Percentiles rank a stretch among this genome's conserved stretches.
phyloP scores from a whole-genome alignment of 192 early-diverging fungal species.

The Lunasporangiospora selenospora region DNA sequence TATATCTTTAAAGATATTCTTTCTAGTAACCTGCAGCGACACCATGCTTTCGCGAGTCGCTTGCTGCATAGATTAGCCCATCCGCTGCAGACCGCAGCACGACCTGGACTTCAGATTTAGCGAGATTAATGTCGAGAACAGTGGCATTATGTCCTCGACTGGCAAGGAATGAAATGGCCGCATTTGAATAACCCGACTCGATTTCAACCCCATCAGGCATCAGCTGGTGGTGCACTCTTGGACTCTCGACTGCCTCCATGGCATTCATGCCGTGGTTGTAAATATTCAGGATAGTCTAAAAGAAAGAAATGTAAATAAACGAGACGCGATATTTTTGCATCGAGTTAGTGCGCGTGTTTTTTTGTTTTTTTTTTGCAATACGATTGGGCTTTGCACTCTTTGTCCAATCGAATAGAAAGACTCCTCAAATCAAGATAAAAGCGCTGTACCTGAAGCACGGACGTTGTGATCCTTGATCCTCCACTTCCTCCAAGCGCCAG shows the following conservation, averaged over 20 bases:
- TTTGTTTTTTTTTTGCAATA: no score
- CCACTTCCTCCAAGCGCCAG: constrained; percentile 87
- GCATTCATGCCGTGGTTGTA: constrained; percentile 75
- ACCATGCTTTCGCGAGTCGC: constrained; percentile 70
- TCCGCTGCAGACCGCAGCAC: constrained; percentile 52
- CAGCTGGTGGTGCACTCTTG: constrained; percentile 92
- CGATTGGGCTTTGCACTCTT: no score
- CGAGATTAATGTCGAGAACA: constrained; percentile 32
- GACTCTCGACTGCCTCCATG: constrained; percentile 70
- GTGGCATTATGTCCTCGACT: constrained; percentile 51
- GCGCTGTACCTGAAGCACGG: constrained; percentile 60
- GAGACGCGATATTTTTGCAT: background rate
- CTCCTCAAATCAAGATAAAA: constrained; percentile 1
- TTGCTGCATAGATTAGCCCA: constrained; percentile 61
- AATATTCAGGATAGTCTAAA: constrained; percentile 74
- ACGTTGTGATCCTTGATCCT: constrained; percentile 83
- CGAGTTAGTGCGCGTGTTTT: background rate
- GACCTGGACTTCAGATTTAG: constrained; percentile 62
- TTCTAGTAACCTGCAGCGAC: constrained; percentile 64
- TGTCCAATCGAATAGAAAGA: background rate
- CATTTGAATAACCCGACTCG: constrained; percentile 41
- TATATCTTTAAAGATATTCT: no score
- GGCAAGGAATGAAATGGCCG: constrained; percentile 26
- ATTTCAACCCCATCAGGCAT: constrained; percentile 68
- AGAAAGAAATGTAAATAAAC: background rate